These are phyloP conservation scores for Colletotrichum sp. DNA, from an alignment of 2,329 filamentous ascomycete genomes.

Conservation along the genomic window DNA sequence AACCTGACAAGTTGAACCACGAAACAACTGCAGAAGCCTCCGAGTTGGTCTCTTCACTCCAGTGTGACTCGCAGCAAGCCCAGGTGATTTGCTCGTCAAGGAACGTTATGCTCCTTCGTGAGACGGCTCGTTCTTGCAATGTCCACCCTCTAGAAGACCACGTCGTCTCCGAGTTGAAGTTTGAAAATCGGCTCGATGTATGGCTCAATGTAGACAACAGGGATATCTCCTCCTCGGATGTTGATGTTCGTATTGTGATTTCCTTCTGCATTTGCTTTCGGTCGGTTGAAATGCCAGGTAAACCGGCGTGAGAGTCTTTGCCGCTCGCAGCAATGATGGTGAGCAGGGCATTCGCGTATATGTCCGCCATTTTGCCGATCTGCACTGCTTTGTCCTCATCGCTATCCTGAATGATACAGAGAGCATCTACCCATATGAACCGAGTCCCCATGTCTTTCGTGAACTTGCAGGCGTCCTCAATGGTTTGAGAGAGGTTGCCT, in stretches of 20 bases:
- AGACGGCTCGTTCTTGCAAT: neutral
- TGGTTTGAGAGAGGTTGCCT: neutral
- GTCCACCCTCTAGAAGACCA: neutral
- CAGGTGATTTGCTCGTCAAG: neutral
- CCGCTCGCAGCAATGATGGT: neutral
- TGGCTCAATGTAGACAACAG: neutral
- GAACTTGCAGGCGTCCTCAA: neutral
- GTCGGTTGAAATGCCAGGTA: neutral
- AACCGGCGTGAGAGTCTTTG: neutral
- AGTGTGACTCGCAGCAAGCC: neutral
- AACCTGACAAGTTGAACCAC: neutral
- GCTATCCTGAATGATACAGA: neutral
- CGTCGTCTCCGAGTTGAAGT: neutral
- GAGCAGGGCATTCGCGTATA: neutral
- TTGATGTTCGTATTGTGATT: neutral
- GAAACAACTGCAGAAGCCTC: neutral
- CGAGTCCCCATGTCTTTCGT: neutral
- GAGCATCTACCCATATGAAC: neutral
- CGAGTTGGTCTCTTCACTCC: neutral
- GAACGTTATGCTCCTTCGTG: neutral
- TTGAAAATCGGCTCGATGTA: neutral
- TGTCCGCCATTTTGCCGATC: neutral
- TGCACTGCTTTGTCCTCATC: neutral
- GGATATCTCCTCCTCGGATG: neutral
- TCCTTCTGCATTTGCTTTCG: neutral